These are phyloP conservation scores for Agaricus subrufescens DNA, from an alignment of 768 basidiomycete genomes.

Conservation along the genomic window DNA sequence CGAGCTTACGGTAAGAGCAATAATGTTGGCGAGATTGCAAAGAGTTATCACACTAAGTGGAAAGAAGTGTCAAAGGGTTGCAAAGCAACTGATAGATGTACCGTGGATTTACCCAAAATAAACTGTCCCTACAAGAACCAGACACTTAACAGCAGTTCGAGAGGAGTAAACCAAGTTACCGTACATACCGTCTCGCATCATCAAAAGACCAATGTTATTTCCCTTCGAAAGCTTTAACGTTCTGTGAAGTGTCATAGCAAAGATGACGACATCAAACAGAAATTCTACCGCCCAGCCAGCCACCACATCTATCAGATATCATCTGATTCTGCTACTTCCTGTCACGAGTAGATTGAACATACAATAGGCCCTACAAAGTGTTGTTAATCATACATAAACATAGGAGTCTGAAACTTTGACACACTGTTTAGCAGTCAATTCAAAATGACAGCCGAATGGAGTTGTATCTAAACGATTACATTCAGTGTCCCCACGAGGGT, in stretches of 20 bases:
- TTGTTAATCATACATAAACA: too few relatives aligned
- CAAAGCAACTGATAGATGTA: slow-evolving; percentile 3
- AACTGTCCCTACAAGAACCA: slow-evolving; percentile 25
- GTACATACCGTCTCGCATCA: slow-evolving; percentile 33
- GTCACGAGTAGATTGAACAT: too few relatives aligned
- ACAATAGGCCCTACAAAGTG: too few relatives aligned
- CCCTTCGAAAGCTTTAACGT: slow-evolving; percentile 21
- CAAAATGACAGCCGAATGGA: too few relatives aligned
- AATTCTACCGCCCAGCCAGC: slow-evolving; percentile 34
- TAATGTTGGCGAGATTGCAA: slow-evolving; percentile 9
- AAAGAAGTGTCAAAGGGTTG: background rate
- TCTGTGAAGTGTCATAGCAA: slow-evolving; percentile 33
- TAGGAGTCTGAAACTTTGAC: too few relatives aligned
- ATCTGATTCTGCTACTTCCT: too few relatives aligned
- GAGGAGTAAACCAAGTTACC: background rate
- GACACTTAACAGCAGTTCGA: background rate
- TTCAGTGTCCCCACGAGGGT: too few relatives aligned
- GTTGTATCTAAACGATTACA: too few relatives aligned
- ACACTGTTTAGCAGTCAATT: too few relatives aligned
- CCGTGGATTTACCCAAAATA: slow-evolving; percentile 31
- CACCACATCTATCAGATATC: slow-evolving; percentile 21
- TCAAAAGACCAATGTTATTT: slow-evolving; percentile 21
- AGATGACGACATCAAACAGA: slow-evolving; percentile 34
- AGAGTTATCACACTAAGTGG: background rate
- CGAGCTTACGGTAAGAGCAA: slow-evolving; percentile 11